Conservation (phyloP, 1,284 basidiomycete species). For the Cutaneotrichosporon sp. region DNA sequence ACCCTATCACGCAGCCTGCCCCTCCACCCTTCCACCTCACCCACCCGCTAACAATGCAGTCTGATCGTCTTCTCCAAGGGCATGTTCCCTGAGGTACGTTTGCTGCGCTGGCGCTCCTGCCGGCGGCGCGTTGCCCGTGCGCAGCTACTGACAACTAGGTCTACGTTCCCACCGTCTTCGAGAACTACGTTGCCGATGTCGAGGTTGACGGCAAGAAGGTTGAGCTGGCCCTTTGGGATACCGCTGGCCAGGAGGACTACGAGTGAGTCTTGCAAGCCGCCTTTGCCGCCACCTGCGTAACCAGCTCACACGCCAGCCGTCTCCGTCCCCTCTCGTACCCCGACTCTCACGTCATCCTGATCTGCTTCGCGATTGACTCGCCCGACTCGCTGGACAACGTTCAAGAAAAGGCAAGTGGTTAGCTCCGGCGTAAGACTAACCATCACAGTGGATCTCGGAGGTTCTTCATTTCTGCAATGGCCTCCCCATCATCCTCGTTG, state of each 20-base stretch:
- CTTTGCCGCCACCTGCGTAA: background rate
- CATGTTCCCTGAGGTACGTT: constrained; percentile 82
- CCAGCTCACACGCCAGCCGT: constrained; percentile 56
- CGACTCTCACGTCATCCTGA: constrained; percentile 88
- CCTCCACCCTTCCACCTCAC: background rate
- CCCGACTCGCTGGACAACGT: constrained; percentile 92
- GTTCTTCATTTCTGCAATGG: constrained; percentile 88
- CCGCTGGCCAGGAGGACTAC: constrained; percentile 80
- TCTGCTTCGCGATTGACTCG: constrained; percentile 89
- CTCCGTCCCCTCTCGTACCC: constrained; percentile 87
- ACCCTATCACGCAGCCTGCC: constrained; percentile 6
- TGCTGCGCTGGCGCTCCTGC: background rate
- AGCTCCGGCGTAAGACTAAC: background rate
- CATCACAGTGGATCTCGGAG: constrained; percentile 80
- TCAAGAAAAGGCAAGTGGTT: constrained; percentile 76
- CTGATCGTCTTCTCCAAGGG: constrained; percentile 67
- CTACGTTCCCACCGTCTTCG: constrained; percentile 90
- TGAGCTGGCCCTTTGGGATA: constrained; percentile 93
- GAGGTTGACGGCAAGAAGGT: constrained; percentile 89
- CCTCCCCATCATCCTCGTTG: constrained; percentile 84
- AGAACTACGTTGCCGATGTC: constrained; percentile 79
- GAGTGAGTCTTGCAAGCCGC: constrained; percentile 48
- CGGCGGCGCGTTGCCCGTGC: background rate
- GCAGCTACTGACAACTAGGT: constrained; percentile 59
- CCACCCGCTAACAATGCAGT: constrained; percentile 26